Evolutionary conservation across 108 stramenopile genomes (phyloP), one percentile per base, ranked within the genome.

Genomic region (Nitzschia sp.): DNA sequence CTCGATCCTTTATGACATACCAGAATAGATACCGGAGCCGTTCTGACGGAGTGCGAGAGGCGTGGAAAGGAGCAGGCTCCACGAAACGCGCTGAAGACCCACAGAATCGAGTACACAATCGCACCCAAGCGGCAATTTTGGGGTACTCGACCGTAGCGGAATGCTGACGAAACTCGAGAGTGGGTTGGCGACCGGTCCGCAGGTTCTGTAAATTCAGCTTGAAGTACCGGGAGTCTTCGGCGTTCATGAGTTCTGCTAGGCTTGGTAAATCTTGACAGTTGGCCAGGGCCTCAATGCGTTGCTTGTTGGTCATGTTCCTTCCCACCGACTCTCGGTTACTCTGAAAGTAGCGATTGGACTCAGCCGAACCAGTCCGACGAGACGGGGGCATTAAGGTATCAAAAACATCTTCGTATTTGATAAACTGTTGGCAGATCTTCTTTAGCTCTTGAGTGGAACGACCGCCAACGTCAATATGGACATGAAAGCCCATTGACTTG

Each of bases 161-260:
- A 54, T 89, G 88, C 23, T 89, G 88, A 41, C 88, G 66, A 63
- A 89, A 89, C 63, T 89, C 88, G 1, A 89, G 66, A 32, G 81
- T 81, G 11, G 80, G 84, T 48, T 81, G 84, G 15, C 84, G 64
- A 8, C 62, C 54, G 5, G 41, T 52, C 23, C 46, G 36, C 9
- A 89, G 55, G 61, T 89, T 85, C 47, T 85, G 73, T 26, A 89
- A 58, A 62, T 89, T 82, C 35, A 86, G 61, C 57, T 89, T 89
- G 80, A 78, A 86, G 58, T 73, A 75, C 5, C 74, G 68, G 19
- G 29, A 50, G 0, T 66, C 75, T 2, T 36, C 65, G 4, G 69
- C 75, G 58, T 83, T 85, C 81, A 86, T 75, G 27, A 66, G 47
- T 27, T 33, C 22, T 28, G 64, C 46, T 19, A 86, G 61, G 17